Base-by-base conservation (phyloP, 2,329 filamentous ascomycete species). In the Aulographum hederae region DNA sequence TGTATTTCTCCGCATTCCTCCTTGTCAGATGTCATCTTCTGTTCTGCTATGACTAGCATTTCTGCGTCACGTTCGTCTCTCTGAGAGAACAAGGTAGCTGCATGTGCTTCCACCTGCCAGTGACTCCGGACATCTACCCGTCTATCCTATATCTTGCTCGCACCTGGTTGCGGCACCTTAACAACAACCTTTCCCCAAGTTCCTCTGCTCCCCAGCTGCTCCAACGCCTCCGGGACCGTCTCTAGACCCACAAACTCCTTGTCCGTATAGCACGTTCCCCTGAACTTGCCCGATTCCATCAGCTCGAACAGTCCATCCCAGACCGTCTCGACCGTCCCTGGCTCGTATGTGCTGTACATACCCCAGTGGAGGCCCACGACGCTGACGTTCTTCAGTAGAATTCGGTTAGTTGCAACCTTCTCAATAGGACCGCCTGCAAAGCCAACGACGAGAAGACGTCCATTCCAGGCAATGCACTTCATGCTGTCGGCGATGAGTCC, bases 171-270 rank as follows among this genome's bases (percentile, higher is more conserved):
- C 2, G 77, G 73, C 26, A 95, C 63, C 55, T 81, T 81, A 14
- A 94, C 75, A 2, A 94, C 81, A 1, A 95, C 86, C 64, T 95
- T 95, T 0, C 86, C 86, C 86, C 86, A 95, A 2, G 84, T 93
- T 31, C 78, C 79, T 37, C 86, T 64, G 1, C 71, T 70, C 2
- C 81, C 85, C 34, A 95, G 56, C 2, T 78, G 78, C 44, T 75
- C 63, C 44, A 95, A 52, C 1, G 85, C 85, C 37, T 68, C 69
- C 0, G 78, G 76, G 18, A 94, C 67, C 35, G 64, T 74, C 44
- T 92, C 82, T 33, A 95, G 54, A 0, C 86, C 86, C 11, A 78
- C 70, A 54, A 84, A 94, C 44, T 77, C 72, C 52, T 73, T 69
- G 47, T 92, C 84, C 2, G 68, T 73, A 48, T 82, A 95, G 36